Evolutionary conservation across 331 rosid species (phyloP).

Genomic region (Phaseolus coccineus): DNA sequence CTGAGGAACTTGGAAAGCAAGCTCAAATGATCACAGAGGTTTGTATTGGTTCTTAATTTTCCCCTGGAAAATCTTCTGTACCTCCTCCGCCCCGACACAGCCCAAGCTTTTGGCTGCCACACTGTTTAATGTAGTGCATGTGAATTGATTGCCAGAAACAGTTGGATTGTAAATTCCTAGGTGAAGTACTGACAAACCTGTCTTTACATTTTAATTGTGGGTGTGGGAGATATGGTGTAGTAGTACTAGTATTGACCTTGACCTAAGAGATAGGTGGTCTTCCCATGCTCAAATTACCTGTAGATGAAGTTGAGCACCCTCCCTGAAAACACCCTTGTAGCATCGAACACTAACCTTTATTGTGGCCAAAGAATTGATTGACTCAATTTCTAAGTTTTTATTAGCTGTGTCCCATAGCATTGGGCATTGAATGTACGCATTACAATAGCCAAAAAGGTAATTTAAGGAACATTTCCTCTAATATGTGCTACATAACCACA

Average conservation of each 20-base stretch:
- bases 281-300: slow-evolving; percentile 10
- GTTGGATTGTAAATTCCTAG: not conserved
- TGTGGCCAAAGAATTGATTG: slow-evolving; percentile 23
- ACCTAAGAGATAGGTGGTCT: slow-evolving; percentile 16
- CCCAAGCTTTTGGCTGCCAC: slow-evolving; percentile 8
- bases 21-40: slow-evolving; percentile 82
- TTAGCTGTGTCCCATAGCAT: slow-evolving; percentile 7
- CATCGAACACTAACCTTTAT: slow-evolving; percentile 8
- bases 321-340: slow-evolving; percentile 17
- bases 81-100: not conserved
- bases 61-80: slow-evolving; percentile 19
- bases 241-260: slow-evolving; percentile 6
- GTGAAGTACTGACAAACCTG: not conserved
- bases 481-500: slow-evolving; percentile 14
- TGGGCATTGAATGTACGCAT: slow-evolving; percentile 7
- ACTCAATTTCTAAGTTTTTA: not conserved
- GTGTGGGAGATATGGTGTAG: slow-evolving; percentile 32
- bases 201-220: slow-evolving; percentile 5
- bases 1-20: slow-evolving; percentile 83
- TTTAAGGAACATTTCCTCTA: slow-evolving; percentile 20
- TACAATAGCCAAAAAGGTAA: slow-evolving; percentile 2
- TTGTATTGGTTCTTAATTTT: slow-evolving; percentile 40
- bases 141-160: slow-evolving; percentile 16
- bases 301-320: slow-evolving; percentile 13
- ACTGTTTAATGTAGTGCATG: slow-evolving; percentile 11